Percentiles rank a stretch among this genome's conserved stretches.
phyloP scores from a whole-genome alignment of 495 filamentous ascomycete species.

The Neurospora cerealis region DNA sequence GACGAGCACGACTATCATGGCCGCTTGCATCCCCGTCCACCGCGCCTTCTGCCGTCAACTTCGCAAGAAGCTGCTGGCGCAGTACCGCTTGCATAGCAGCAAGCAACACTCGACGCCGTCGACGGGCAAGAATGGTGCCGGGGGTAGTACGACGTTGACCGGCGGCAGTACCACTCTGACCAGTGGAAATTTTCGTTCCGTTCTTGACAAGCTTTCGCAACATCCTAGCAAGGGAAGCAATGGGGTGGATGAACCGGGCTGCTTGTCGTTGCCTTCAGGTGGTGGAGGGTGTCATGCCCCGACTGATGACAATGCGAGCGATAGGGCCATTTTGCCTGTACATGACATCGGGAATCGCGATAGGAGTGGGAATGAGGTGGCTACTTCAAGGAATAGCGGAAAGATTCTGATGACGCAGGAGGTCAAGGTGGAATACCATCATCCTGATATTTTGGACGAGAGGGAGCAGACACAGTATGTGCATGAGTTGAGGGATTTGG shows the following conservation, averaged over 20 bases:
- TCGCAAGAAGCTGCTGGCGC: background rate
- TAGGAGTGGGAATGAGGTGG: background rate
- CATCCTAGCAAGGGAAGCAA: background rate
- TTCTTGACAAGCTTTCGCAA: background rate
- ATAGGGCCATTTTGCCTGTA: background rate
- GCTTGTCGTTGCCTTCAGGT: background rate
- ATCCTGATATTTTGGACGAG: background rate
- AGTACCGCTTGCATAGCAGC: background rate
- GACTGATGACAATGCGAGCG: background rate
- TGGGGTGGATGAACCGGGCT: background rate
- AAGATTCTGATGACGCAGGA: background rate
- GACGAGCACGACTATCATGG: conserved; percentile 22
- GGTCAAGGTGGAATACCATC: background rate
- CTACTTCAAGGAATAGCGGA: background rate
- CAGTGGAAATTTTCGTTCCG: background rate
- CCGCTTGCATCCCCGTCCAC: conserved; percentile 24
- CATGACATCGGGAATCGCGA: background rate
- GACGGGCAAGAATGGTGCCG: background rate
- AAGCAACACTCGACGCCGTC: background rate
- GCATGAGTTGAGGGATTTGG: background rate
- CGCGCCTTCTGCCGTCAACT: conserved; percentile 21
- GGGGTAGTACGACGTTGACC: background rate
- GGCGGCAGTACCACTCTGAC: background rate
- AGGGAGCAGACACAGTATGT: background rate
- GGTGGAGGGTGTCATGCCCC: background rate